Evolutionary conservation across 495 filamentous ascomycete genomes (phyloP), one percentile per base, ranked within the genome.

Genomic region (Xylaria intraflava): DNA sequence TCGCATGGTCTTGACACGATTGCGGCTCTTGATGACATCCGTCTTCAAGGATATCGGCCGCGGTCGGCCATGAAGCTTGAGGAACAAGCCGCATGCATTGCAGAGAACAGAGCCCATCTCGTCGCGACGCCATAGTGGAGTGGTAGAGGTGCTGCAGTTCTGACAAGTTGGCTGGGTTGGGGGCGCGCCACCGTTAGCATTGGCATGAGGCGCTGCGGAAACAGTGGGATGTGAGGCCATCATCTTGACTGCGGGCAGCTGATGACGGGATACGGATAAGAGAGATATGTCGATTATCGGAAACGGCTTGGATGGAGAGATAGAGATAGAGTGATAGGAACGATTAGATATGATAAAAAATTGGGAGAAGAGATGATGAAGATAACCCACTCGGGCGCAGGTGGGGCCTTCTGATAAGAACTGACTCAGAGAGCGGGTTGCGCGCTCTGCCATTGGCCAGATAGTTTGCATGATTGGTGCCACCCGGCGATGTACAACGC

Each of bases 1-100:
- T 26, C 78, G 74, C 54, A 86, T 82, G 41, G 90, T 93, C 77
- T 97, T 97, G 45, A 97, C 91, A 49, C 93, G 84, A 68, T 99
- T 99, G 61, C 93, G 90, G 74, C 91, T 96, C 74, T 99, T 99
- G 73, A 99, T 99, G 55, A 97, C 90, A 76, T 99, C 94, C 40
- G 94, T 99, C 75, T 99, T 99, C 60, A 99, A 80, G 58, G 86
- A 91, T 70, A 95, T 95, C 63, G 94, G 94, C 47, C 93, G 85
- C 57, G 94, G 83, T 19, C 90, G 83, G 55, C 89, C 89, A 60
- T 99, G 93, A 55, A 99, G 83, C 76, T 99, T 99, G 58, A 98
- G 77, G 72, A 96, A 98, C 36, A 98, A 73, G 46, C 93, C 93
- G 71, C 93, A 98, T 53, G 93, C 93, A 72, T 99, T 99, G 82